A percentile compares a stretch with the other conserved stretches of the same genome.
Evolutionary conservation across 495 filamentous ascomycete genomes (phyloP).

Genomic region (Aspergillus heteromorphus): DNA sequence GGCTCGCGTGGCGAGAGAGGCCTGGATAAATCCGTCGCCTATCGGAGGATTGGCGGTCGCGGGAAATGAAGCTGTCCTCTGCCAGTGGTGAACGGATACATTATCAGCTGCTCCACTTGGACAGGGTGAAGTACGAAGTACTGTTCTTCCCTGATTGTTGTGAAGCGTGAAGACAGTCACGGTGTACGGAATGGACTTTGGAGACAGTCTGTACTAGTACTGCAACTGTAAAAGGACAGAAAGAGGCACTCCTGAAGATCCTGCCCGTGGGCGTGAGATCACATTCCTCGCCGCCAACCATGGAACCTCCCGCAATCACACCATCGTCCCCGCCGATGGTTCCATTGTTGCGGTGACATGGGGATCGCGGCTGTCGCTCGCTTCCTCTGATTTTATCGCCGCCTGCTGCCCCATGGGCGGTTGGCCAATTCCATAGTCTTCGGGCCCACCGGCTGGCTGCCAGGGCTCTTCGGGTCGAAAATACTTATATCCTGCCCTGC

Average conservation of each 20-base stretch:
- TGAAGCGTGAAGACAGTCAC: no score
- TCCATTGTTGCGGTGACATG: conserved; percentile 25
- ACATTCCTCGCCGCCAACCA: neutral
- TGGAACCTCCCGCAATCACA: conserved; percentile 30
- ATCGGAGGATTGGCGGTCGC: neutral
- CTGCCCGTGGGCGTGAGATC: neutral
- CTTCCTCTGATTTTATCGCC: conserved; percentile 9
- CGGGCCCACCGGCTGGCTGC: neutral
- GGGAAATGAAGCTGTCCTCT: neutral
- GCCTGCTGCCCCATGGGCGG: conserved; percentile 1
- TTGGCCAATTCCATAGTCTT: conserved; percentile 3
- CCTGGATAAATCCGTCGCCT: neutral
- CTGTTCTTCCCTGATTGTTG: no score
- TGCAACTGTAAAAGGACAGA: neutral
- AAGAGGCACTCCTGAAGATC: conserved; percentile 4
- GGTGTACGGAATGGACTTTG: no score
- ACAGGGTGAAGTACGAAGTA: neutral
- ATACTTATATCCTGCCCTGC: conserved; percentile 6
- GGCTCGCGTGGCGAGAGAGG: neutral
- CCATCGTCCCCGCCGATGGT: conserved; percentile 36
- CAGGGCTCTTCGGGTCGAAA: neutral
- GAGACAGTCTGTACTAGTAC: no score
- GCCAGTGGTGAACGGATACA: neutral
- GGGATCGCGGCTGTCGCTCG: conserved; percentile 8
- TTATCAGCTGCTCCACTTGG: neutral